These are phyloP conservation scores for Botrytis galanthina DNA, from an alignment of 2,329 filamentous ascomycete genomes.

Conservation along the genomic window DNA sequence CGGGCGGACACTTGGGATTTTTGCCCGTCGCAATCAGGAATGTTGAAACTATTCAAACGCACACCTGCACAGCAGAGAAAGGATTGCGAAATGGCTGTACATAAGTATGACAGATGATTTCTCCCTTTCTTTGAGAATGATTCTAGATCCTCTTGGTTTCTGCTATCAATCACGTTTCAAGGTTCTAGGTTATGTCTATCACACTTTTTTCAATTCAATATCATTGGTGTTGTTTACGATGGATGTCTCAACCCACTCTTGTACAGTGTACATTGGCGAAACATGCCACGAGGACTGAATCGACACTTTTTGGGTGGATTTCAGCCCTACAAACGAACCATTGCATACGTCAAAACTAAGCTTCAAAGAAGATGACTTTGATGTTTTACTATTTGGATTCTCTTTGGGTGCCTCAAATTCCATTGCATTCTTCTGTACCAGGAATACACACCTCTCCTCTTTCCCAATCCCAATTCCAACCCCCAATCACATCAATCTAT, in stretches of 20 bases:
- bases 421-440: neutral
- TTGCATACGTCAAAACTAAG: neutral
- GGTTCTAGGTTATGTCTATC: neutral
- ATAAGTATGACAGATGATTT: neutral
- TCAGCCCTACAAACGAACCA: neutral
- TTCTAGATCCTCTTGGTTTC: neutral
- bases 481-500: neutral
- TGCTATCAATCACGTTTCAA: neutral
- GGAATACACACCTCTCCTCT: neutral
- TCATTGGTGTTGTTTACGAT: constrained; percentile 10
- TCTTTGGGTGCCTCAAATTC: neutral
- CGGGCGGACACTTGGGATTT: neutral
- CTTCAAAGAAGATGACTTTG: neutral
- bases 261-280: constrained; percentile 1
- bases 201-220: neutral
- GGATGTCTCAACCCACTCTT: neutral
- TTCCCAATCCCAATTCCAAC: neutral
- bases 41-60: neutral
- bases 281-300: neutral
- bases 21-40: neutral
- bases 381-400: neutral
- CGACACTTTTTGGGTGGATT: neutral
- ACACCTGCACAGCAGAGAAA: no score
- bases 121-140: neutral
- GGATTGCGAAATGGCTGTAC: neutral